Conservation (phyloP, 306 rosid genomes). For the Gillenia trifoliata region DNA sequence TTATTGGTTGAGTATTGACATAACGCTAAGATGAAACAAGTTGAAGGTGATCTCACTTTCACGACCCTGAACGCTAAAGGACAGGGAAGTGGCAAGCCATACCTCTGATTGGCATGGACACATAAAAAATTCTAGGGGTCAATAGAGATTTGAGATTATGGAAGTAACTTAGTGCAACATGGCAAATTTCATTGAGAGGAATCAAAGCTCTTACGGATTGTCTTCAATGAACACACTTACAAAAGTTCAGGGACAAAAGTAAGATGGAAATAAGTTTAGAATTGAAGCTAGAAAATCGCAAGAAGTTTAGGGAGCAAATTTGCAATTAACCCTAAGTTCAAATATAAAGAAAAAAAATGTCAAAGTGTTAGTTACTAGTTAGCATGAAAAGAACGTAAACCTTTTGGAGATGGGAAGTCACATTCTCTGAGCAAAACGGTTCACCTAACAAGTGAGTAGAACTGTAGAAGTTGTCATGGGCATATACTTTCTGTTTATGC, state of each 20-base stretch:
- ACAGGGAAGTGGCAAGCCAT: neutral
- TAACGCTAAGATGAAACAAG: neutral
- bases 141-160: neutral
- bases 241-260: neutral
- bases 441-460: slow-evolving; percentile 24
- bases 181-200: neutral
- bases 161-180: neutral
- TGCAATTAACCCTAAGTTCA: neutral
- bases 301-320: neutral
- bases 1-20: neutral
- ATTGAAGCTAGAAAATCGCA: neutral
- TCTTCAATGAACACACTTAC: neutral
- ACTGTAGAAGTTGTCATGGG: neutral
- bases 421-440: neutral
- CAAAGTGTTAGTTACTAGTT: neutral
- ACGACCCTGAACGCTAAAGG: neutral
- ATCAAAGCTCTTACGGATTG: neutral
- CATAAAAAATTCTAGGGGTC: neutral
- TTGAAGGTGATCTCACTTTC: neutral
- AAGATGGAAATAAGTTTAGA: neutral
- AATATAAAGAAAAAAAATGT: neutral
- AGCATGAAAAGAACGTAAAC: neutral
- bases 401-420: slow-evolving; percentile 1
- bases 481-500: slow-evolving; percentile 3
- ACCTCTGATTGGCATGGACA: neutral